phyloP scores from a whole-genome alignment of 805 yeast genomes.

The Schizosaccharomyces lindneri region DNA sequence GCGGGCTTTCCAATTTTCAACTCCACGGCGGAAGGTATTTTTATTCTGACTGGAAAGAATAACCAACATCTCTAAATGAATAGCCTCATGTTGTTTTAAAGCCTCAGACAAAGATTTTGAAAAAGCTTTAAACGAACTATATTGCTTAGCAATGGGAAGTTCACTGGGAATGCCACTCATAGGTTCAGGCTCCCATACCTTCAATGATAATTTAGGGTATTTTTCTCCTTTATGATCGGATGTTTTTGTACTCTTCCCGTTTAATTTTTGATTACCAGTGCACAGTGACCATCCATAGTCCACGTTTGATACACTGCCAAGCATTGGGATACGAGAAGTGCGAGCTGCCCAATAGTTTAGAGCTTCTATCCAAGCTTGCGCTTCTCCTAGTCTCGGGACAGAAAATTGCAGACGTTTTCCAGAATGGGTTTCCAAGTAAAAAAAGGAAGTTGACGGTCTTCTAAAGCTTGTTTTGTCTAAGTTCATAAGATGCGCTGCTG shows the following conservation, averaged over 20 bases:
- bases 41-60: background rate
- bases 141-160: background rate
- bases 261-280: background rate
- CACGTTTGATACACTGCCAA: slow-evolving; percentile 40
- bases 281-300: slow-evolving; percentile 52
- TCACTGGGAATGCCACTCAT: background rate
- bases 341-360: slow-evolving; percentile 84
- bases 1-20: background rate
- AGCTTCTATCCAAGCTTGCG: slow-evolving; percentile 44
- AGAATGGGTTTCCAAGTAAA: background rate
- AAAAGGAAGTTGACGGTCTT: background rate
- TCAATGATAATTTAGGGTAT: background rate
- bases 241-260: background rate
- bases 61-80: background rate
- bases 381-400: slow-evolving; percentile 22
- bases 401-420: background rate
- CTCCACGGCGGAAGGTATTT: background rate
- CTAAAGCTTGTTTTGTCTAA: background rate
- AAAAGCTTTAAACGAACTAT: background rate
- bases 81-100: background rate
- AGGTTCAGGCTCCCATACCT: background rate
- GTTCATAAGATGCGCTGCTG: background rate
- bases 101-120: background rate
- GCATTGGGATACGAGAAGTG: slow-evolving; percentile 52
- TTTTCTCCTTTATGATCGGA: no score